phyloP scores from a whole-genome alignment of 495 filamentous ascomycete genomes.

The Staphylotrichum tortipilum region DNA sequence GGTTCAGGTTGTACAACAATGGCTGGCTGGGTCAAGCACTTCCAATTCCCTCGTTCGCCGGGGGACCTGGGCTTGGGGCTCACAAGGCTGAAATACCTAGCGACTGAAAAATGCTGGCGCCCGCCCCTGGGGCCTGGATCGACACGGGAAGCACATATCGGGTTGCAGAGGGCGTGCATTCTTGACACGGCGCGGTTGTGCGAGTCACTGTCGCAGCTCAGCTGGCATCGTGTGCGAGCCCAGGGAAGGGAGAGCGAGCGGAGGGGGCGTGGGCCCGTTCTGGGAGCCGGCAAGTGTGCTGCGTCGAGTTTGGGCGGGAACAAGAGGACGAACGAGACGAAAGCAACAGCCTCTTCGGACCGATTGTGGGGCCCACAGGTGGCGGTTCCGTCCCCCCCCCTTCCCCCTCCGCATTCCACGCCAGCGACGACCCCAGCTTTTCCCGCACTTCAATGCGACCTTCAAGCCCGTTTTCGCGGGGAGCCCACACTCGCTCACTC shows the following conservation, averaged over 20 bases:
- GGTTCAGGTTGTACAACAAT: no score
- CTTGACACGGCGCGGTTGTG: background rate
- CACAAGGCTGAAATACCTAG: background rate
- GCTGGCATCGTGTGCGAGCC: background rate
- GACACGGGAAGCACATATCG: background rate
- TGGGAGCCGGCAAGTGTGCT: no score
- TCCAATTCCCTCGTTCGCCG: no score
- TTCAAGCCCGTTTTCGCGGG: conserved; percentile 4
- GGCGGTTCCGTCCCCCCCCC: background rate
- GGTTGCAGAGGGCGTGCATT: background rate
- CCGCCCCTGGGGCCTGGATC: background rate
- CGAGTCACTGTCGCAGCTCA: conserved; percentile 3
- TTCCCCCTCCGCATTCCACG: conserved; percentile 22
- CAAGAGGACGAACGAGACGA: no score
- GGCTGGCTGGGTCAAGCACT: no score
- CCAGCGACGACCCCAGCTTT: conserved; percentile 12
- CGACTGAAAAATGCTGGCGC: no score
- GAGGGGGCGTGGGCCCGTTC: no score
- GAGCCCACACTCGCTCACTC: no score
- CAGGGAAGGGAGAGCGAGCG: no score
- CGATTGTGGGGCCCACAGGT: conserved; percentile 19
- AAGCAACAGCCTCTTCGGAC: conserved; percentile 25
- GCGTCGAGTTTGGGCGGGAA: no score
- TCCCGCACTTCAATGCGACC: conserved; percentile 11
- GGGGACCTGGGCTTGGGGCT: no score